These are phyloP conservation scores for Sanguinoderma infundibulare DNA, from an alignment of 1,284 basidiomycete genomes.

Conservation along the genomic window DNA sequence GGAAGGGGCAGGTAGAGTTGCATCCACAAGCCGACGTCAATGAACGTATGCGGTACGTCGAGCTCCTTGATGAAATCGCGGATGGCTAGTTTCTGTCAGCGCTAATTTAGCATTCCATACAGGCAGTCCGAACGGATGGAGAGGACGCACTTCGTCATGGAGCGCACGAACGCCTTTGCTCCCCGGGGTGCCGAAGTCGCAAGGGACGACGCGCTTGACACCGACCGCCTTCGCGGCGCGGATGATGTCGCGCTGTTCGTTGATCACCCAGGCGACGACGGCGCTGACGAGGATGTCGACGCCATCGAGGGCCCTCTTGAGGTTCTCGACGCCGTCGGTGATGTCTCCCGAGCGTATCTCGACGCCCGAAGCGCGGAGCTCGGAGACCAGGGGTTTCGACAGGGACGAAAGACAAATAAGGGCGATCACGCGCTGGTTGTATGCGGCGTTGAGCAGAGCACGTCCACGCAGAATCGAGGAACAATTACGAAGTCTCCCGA, in stretches of 20 bases:
- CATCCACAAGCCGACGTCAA: slow-evolving; percentile 30
- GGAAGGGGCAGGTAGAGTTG: slow-evolving; percentile 18
- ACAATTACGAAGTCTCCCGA: slow-evolving; percentile 23
- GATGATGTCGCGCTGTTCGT: slow-evolving; percentile 17
- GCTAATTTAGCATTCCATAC: not conserved
- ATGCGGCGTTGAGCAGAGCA: not conserved
- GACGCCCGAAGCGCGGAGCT: slow-evolving; percentile 6
- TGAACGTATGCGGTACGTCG: slow-evolving; percentile 21
- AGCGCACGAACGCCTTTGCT: slow-evolving; percentile 16
- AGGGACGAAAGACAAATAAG: slow-evolving; percentile 12
- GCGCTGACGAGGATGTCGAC: slow-evolving; percentile 21
- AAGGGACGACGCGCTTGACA: slow-evolving; percentile 23
- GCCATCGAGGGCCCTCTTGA: slow-evolving; percentile 16
- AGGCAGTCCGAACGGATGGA: not conserved
- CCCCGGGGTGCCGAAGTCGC: slow-evolving; percentile 25
- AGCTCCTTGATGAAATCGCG: slow-evolving; percentile 19
- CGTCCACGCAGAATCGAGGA: not conserved
- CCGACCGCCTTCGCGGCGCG: slow-evolving; percentile 11
- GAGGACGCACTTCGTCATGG: slow-evolving; percentile 20
- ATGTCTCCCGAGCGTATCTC: slow-evolving; percentile 21
- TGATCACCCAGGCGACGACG: not conserved
- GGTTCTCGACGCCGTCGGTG: slow-evolving; percentile 5
- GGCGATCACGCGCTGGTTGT: slow-evolving; percentile 8
- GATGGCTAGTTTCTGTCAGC: slow-evolving; percentile 29
- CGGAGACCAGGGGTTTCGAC: slow-evolving; percentile 9